Conservation (phyloP, 129 eudicot species). For the Sambucus nigra region DNA sequence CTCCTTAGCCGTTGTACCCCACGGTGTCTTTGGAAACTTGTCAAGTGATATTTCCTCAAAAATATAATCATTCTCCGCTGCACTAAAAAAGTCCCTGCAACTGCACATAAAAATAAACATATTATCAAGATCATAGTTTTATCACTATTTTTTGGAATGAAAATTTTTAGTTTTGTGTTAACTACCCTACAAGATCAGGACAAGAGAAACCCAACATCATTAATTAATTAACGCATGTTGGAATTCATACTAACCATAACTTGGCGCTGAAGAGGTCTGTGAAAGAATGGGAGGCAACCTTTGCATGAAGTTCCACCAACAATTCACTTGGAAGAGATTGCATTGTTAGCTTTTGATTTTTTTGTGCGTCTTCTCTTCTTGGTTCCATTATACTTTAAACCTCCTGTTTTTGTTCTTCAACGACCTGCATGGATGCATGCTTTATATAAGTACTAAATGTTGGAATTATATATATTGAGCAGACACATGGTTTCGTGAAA, state of each 20-base stretch:
- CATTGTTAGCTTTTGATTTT: background rate
- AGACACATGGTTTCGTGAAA: too few relatives aligned
- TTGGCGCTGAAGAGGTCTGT: constrained; percentile 44
- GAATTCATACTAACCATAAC: constrained; percentile 16
- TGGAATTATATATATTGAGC: too few relatives aligned
- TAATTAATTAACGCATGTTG: too few relatives aligned
- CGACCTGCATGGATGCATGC: too few relatives aligned
- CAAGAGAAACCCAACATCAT: too few relatives aligned
- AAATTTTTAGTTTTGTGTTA: too few relatives aligned
- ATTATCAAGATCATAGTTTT: background rate
- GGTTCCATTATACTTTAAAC: too few relatives aligned
- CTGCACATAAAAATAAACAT: background rate
- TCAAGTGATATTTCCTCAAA: constrained; percentile 30
- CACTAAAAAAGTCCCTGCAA: constrained; percentile 35
- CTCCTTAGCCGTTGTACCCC: constrained; percentile 24
- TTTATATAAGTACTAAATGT: too few relatives aligned
- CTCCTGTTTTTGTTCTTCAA: too few relatives aligned
- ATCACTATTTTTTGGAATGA: too few relatives aligned
- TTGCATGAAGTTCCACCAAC: constrained; percentile 27
- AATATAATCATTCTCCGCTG: constrained; percentile 34
- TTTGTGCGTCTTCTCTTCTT: background rate
- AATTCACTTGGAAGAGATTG: constrained; percentile 32
- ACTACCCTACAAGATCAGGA: too few relatives aligned
- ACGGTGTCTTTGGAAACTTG: constrained; percentile 36
- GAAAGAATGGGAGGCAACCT: constrained; percentile 38